Conservation (phyloP, 2,329 filamentous ascomycete species). For the Clarireedia sp. region DNA sequence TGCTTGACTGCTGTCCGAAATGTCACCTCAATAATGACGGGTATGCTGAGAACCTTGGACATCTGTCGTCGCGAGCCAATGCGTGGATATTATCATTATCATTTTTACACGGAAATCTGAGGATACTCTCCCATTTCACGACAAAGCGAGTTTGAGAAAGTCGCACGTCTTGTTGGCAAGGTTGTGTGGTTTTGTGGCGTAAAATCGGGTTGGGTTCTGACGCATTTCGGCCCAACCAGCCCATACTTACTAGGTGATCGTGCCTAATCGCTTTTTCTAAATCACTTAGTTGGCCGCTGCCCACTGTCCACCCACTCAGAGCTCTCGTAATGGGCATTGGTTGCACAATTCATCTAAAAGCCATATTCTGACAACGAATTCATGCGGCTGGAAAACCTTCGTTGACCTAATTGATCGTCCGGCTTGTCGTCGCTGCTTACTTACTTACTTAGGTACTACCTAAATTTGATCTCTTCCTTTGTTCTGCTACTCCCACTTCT, state of each 20-base stretch:
- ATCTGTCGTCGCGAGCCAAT: neutral
- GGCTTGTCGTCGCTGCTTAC: too few species aligned
- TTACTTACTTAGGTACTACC: too few species aligned
- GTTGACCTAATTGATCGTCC: neutral
- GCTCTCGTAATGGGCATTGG: constrained; percentile 4
- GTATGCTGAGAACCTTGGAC: neutral
- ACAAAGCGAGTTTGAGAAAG: neutral
- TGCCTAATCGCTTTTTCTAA: constrained; percentile 13
- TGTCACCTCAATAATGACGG: neutral
- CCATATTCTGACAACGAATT: constrained; percentile 10
- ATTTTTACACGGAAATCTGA: too few species aligned
- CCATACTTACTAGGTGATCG: constrained; percentile 10
- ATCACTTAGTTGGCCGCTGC: neutral
- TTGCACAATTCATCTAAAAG: constrained; percentile 2
- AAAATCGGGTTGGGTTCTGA: constrained; percentile 37
- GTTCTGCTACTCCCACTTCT: neutral
- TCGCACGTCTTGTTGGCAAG: constrained; percentile 1
- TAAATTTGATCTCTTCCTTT: neutral
- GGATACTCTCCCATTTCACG: too few species aligned
- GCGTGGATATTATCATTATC: neutral
- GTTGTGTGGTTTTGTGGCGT: constrained; percentile 11
- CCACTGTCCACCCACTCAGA: constrained; percentile 10
- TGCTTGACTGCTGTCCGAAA: neutral
- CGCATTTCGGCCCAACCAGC: constrained; percentile 33
- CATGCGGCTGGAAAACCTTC: constrained; percentile 18